Evolutionary conservation across 257 asterid species (phyloP).

Genomic region (Scutellaria baicalensis): DNA sequence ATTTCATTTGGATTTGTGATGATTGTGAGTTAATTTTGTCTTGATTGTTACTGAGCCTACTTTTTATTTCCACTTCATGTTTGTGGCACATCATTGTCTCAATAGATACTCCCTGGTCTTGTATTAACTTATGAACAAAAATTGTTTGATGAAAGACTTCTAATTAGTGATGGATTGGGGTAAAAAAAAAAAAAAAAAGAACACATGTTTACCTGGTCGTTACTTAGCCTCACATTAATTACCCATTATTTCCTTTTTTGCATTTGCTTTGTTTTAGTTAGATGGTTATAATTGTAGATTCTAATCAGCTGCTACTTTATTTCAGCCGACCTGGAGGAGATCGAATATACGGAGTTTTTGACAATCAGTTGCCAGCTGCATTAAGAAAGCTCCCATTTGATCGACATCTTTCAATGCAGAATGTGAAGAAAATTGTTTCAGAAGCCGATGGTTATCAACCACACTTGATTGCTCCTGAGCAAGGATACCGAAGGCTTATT

Average conservation of each 20-base stretch:
- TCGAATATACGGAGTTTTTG: conserved; percentile 91
- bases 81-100: neutral
- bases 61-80: neutral
- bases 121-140: neutral
- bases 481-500: conserved; percentile 91
- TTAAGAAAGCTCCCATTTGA: conserved; percentile 88
- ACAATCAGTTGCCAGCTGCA: conserved; percentile 96
- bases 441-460: conserved; percentile 99
- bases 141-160: neutral
- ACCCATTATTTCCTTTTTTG: neutral
- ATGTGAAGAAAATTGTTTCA: conserved; percentile 81
- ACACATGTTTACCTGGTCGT: neutral
- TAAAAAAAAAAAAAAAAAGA: too few species aligned
- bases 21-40: neutral
- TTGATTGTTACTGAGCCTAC: neutral
- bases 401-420: conserved; percentile 81
- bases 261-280: neutral
- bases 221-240: neutral
- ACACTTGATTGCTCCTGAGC: conserved; percentile 98
- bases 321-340: conserved; percentile 95
- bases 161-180: too few species aligned
- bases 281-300: neutral
- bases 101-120: neutral
- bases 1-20: neutral
- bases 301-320: conserved; percentile 16